These are phyloP conservation scores for Coemansia sp. DNA, from an alignment of 192 early-diverging fungal genomes.

Conservation along the genomic window DNA sequence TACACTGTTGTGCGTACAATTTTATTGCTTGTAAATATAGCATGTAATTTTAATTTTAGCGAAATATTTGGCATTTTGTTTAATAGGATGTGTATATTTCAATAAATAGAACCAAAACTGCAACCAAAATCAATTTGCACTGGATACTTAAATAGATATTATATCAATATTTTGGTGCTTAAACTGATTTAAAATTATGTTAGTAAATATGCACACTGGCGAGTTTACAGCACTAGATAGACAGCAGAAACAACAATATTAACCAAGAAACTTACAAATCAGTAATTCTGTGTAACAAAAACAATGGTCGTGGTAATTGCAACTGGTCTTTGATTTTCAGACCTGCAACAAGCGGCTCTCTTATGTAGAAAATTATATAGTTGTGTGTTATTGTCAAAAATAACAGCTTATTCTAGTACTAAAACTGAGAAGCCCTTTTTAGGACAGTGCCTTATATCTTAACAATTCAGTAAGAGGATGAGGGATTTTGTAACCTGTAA, in stretches of 20 bases:
- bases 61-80: not conserved
- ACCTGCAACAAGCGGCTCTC: not conserved
- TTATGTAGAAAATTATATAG: not conserved
- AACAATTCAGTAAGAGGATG: not conserved
- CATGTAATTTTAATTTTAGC: not conserved
- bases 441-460: not conserved
- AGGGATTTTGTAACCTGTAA: not conserved
- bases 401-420: not conserved
- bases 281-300: not conserved
- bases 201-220: not conserved
- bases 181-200: not conserved
- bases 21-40: not conserved
- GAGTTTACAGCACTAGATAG: not conserved
- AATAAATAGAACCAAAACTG: not conserved
- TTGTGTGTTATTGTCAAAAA: not conserved
- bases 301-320: not conserved
- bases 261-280: not conserved
- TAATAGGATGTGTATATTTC: not conserved
- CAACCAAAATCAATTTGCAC: not conserved
- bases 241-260: not conserved
- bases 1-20: not conserved
- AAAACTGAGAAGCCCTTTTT: not conserved
- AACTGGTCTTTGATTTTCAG: not conserved
- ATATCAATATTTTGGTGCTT: not conserved
- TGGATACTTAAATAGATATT: not conserved